Evolutionary conservation across 2,329 filamentous ascomycete species (phyloP).

Genomic region (Rhynchosporium graminicola): DNA sequence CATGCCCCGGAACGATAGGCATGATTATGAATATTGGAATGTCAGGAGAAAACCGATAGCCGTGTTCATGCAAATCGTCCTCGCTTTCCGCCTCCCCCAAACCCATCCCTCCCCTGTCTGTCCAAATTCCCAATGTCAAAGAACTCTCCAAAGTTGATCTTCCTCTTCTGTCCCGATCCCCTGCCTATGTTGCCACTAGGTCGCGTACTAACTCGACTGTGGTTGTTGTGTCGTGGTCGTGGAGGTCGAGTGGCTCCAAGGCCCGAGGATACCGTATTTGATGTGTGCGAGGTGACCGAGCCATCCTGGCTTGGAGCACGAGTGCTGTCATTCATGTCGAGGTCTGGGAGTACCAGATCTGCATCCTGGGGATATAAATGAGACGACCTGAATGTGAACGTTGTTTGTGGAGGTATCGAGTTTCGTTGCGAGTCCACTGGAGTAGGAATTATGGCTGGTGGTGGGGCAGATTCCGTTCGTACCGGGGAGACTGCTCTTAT

Average conservation of each 20-base stretch:
- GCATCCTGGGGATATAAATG: constrained; percentile 59
- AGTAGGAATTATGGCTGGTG: constrained; percentile 23
- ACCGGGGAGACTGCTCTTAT: constrained; percentile 41
- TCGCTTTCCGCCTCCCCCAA: constrained; percentile 41
- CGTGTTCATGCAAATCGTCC: constrained; percentile 38
- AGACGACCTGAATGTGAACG: constrained; percentile 69
- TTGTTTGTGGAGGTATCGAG: constrained; percentile 57
- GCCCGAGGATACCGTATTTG: constrained; percentile 27
- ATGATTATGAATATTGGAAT: constrained; percentile 9
- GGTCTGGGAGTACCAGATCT: constrained; percentile 61
- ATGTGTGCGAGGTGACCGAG: constrained; percentile 28
- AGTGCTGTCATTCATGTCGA: constrained; percentile 56
- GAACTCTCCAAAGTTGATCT: constrained; percentile 72
- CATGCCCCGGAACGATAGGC: not conserved
- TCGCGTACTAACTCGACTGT: constrained; percentile 31
- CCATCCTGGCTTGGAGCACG: constrained; percentile 39
- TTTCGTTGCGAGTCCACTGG: constrained; percentile 23
- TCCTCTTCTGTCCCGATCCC: constrained; percentile 70
- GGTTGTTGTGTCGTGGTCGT: constrained; percentile 37
- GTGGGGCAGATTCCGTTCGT: constrained; percentile 44
- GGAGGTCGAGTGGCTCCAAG: constrained; percentile 36
- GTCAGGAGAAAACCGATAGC: not conserved
- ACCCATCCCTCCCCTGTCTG: constrained; percentile 59
- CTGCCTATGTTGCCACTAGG: constrained; percentile 49
- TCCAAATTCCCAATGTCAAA: constrained; percentile 68